Evolutionary conservation across 2,329 filamentous ascomycete species (phyloP).

Genomic region (Nectriaceae sp.): DNA sequence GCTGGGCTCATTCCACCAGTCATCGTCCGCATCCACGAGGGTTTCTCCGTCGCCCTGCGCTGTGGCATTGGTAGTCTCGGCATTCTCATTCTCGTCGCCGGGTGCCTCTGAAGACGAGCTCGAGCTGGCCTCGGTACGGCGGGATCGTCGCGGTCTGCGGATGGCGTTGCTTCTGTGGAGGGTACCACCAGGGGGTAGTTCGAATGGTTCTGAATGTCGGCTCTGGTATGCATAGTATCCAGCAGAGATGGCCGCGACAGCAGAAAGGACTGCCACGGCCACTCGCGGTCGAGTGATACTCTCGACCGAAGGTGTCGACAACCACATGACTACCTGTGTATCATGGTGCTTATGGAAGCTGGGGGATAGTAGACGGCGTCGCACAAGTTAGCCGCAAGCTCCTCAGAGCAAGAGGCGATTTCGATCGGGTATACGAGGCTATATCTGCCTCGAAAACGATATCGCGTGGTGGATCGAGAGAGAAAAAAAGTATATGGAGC

Average conservation of each 20-base stretch:
- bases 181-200: conserved; percentile 31
- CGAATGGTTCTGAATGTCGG: conserved; percentile 22
- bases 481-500: too few relatives aligned
- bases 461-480: conserved; percentile 10
- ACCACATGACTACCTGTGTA: conserved; percentile 45
- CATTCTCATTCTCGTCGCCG: conserved; percentile 53
- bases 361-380: not conserved
- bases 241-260: conserved; percentile 56
- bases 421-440: too few relatives aligned
- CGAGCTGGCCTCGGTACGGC: conserved; percentile 40
- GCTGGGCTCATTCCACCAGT: conserved; percentile 53
- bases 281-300: conserved; percentile 56
- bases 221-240: conserved; percentile 60
- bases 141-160: conserved; percentile 48
- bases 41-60: conserved; percentile 41
- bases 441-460: conserved; percentile 11
- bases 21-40: conserved; percentile 45
- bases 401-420: too few relatives aligned
- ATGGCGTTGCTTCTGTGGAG: conserved; percentile 70
- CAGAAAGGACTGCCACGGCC: conserved; percentile 57
- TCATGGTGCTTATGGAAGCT: conserved; percentile 26
- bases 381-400: not conserved
- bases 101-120: conserved; percentile 44
- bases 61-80: conserved; percentile 30
- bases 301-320: conserved; percentile 51